Evolutionary conservation across 2,329 filamentous ascomycete genomes (phyloP).

Genomic region (Exophiala aquamarina): DNA sequence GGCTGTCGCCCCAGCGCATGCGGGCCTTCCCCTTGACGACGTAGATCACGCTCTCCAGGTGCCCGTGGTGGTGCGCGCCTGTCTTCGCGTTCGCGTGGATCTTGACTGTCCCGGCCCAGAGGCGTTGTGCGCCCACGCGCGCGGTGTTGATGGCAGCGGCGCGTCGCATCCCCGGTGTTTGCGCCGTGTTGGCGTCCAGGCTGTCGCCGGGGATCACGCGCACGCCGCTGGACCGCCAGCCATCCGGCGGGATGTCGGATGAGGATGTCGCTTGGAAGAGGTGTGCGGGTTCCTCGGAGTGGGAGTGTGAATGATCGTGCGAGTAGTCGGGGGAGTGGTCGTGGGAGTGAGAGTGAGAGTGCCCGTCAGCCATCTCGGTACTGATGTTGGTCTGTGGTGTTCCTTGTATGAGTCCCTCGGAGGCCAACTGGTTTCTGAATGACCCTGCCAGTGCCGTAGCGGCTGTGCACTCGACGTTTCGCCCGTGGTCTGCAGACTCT

Average conservation of each 20-base stretch:
- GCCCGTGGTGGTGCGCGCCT: slow-evolving; percentile 47
- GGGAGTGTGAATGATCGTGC: slow-evolving; percentile 12
- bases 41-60: slow-evolving; percentile 48
- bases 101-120: slow-evolving; percentile 48
- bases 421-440: too few relatives aligned
- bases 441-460: too few relatives aligned
- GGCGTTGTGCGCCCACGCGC: slow-evolving; percentile 44
- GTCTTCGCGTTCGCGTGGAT: slow-evolving; percentile 47
- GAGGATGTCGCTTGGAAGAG: slow-evolving; percentile 21
- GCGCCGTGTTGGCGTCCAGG: slow-evolving; percentile 43
- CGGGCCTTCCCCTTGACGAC: slow-evolving; percentile 45
- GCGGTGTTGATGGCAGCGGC: slow-evolving; percentile 47
- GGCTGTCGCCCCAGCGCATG: slow-evolving; percentile 47
- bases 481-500: too few relatives aligned
- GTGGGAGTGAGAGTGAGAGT: slow-evolving; percentile 14
- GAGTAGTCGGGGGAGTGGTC: slow-evolving; percentile 7
- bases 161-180: slow-evolving; percentile 46
- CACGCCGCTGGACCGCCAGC: slow-evolving; percentile 44
- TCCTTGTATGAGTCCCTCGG: too few relatives aligned
- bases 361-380: slow-evolving; percentile 1
- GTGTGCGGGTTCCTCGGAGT: slow-evolving; percentile 19
- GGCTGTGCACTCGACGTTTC: too few relatives aligned
- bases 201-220: slow-evolving; percentile 43
- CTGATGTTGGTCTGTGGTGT: too few relatives aligned
- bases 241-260: slow-evolving; percentile 31